Percentiles rank a stretch among this genome's conserved stretches.
These are phyloP conservation scores for Crithidia sp. DNA, from an alignment of 208 protist genomes.

Conservation along the genomic window DNA sequence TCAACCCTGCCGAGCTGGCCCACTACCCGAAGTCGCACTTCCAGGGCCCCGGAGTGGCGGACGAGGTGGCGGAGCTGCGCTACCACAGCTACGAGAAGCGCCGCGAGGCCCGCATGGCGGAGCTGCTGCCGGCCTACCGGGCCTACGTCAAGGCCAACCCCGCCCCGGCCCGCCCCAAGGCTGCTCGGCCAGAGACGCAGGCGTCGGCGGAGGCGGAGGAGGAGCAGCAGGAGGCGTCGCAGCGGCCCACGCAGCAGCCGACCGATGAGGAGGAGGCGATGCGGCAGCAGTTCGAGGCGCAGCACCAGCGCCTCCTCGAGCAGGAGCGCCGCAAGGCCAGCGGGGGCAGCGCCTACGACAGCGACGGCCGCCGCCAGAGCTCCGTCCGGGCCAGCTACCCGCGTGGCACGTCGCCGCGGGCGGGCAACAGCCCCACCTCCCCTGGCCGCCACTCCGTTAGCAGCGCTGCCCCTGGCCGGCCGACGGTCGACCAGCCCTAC, in stretches of 20 bases:
- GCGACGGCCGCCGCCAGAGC: constrained; percentile 16
- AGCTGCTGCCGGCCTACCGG: constrained; percentile 41
- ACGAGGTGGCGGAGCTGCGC: constrained; percentile 56
- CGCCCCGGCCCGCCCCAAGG: constrained; percentile 6
- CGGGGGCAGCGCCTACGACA: constrained; percentile 18
- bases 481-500: constrained; percentile 19
- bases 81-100: constrained; percentile 75
- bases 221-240: constrained; percentile 9
- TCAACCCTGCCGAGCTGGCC: constrained; percentile 60
- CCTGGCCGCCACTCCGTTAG: constrained; percentile 21
- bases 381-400: neutral
- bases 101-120: constrained; percentile 54
- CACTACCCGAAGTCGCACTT: constrained; percentile 57
- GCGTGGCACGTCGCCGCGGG: constrained; percentile 34
- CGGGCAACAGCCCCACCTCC: constrained; percentile 9
- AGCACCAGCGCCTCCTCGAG: constrained; percentile 34
- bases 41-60: constrained; percentile 38
- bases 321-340: constrained; percentile 34
- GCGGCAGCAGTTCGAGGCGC: constrained; percentile 40
- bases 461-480: constrained; percentile 13
- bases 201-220: neutral
- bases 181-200: neutral
- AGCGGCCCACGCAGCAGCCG: constrained; percentile 1
- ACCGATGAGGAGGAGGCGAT: constrained; percentile 36
- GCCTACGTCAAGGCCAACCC: neutral